Conservation (phyloP, 129 eudicot species). For the Tagetes erecta region DNA sequence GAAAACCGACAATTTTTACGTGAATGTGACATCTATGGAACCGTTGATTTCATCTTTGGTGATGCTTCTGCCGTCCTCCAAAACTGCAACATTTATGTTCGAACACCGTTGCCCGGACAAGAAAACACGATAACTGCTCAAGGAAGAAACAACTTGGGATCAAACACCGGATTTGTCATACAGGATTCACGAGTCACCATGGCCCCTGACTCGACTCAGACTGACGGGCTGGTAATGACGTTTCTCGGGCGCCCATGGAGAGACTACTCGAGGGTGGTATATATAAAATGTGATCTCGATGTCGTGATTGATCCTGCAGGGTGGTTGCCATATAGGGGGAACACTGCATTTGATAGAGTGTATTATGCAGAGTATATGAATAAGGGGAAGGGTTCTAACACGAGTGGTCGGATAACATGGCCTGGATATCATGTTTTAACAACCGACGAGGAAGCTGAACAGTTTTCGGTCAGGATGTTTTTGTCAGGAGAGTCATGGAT, state of each 20-base stretch:
- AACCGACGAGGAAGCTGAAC: conserved; percentile 28
- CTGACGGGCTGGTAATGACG: conserved; percentile 8
- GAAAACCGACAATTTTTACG: conserved; percentile 43
- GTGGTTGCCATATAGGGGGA: conserved; percentile 36
- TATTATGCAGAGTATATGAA: conserved; percentile 45
- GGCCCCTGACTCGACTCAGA: conserved; percentile 22
- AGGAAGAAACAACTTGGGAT: conserved; percentile 34
- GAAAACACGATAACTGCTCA: conserved; percentile 42
- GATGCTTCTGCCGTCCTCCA: conserved; percentile 46
- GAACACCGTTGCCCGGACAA: conserved; percentile 31
- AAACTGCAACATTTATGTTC: conserved; percentile 45
- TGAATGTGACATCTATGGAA: conserved; percentile 52
- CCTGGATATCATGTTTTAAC: conserved; percentile 38
- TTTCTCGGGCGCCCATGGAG: conserved; percentile 53
- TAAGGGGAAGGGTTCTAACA: conserved; percentile 35
- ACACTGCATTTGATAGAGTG: conserved; percentile 16
- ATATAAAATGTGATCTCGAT: conserved; percentile 26
- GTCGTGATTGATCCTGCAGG: conserved; percentile 35
- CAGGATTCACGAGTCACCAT: conserved; percentile 36
- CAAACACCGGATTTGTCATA: conserved; percentile 41
- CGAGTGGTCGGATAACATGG: conserved; percentile 44
- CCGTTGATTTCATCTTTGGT: conserved; percentile 49
- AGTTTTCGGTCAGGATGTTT: conserved; percentile 31
- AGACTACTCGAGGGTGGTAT: conserved; percentile 38
- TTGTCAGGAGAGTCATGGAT: conserved; percentile 40